Evolutionary conservation across 2,329 filamentous ascomycete genomes (phyloP).

Genomic region (Chaetomiaceae sp.): DNA sequence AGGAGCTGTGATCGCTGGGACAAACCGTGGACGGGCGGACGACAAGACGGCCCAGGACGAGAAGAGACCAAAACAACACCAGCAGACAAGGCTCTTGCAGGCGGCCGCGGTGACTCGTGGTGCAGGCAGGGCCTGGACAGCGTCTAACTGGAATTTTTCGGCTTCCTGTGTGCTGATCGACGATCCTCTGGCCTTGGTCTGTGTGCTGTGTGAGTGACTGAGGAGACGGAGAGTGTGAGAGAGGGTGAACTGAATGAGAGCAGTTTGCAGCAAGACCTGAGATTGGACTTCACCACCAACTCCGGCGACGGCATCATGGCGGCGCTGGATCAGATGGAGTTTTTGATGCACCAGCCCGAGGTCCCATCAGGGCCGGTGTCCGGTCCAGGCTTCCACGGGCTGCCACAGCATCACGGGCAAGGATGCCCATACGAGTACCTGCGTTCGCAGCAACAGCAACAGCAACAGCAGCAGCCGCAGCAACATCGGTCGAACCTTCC

Average conservation of each 20-base stretch:
- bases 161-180: background rate
- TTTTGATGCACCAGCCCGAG: constrained; percentile 28
- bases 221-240: background rate
- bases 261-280: too few species aligned
- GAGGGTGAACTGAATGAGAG: too few species aligned
- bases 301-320: background rate
- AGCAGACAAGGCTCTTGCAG: background rate
- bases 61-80: background rate
- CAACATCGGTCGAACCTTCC: constrained; percentile 20
- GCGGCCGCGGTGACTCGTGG: background rate
- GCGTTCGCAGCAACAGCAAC: constrained; percentile 1
- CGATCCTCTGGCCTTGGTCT: background rate
- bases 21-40: background rate
- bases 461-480: constrained; percentile 3
- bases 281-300: too few species aligned
- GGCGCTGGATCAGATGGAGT: constrained; percentile 34
- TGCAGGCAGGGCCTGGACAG: background rate
- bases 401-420: constrained; percentile 12
- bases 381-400: constrained; percentile 13
- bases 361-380: background rate
- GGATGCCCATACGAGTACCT: constrained; percentile 23
- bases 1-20: background rate
- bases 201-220: too few species aligned
- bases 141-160: background rate
- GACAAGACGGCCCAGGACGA: background rate